A percentile compares a stretch with the other conserved stretches of the same genome.
Conservation (phyloP, 83 land plant species). For the Diphasiastrum complanatum region DNA sequence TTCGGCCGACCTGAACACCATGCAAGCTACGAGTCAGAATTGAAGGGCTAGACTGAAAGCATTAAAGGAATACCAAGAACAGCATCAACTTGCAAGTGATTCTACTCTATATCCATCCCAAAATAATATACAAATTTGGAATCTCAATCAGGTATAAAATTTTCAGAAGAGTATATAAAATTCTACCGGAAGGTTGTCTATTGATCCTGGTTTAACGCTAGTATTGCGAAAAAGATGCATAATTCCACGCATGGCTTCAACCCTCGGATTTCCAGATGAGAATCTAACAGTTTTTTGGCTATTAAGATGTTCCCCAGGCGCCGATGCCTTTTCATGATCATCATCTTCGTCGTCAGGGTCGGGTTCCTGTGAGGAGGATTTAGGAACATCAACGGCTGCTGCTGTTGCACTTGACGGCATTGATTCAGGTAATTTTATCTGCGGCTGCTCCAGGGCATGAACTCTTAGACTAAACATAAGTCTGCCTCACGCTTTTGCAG, state of each 20-base stretch:
- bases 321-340: constrained; percentile 1
- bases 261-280: constrained; percentile 36
- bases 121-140: not conserved
- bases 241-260: constrained; percentile 31
- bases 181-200: constrained; percentile 26
- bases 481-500: not conserved
- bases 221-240: constrained; percentile 33
- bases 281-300: constrained; percentile 18
- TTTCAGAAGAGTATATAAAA: constrained; percentile 1
- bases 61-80: not conserved
- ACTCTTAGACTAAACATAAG: constrained; percentile 28
- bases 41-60: not conserved
- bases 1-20: constrained; percentile 71
- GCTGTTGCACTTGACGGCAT: constrained; percentile 10
- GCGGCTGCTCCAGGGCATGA: constrained; percentile 24
- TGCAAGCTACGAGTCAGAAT: constrained; percentile 1
- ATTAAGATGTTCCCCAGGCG: constrained; percentile 7
- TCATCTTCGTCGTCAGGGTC: constrained; percentile 1
- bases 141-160: not conserved
- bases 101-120: not conserved
- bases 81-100: not conserved
- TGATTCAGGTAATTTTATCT: constrained; percentile 6
- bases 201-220: constrained; percentile 16
- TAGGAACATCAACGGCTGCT: not conserved
- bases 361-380: not conserved